Conservation (phyloP, 2,329 filamentous ascomycete species). For the Aspergillus nomiae region DNA sequence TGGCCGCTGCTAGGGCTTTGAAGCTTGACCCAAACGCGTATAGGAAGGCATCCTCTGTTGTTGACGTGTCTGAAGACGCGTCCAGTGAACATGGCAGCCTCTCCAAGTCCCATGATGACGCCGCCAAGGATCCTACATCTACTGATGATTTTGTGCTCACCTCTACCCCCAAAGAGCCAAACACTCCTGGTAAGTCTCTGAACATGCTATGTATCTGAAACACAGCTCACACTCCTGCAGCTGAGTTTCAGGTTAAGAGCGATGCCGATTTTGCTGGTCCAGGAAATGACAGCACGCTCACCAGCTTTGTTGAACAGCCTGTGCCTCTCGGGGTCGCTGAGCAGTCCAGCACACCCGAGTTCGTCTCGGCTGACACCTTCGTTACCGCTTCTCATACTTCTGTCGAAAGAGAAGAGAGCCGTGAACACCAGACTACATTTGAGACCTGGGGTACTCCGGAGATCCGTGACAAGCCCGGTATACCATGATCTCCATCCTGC, state of each 20-base stretch:
- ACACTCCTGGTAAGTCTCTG: conserved; percentile 2
- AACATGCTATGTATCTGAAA: background rate
- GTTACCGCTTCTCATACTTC: background rate
- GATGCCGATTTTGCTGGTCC: background rate
- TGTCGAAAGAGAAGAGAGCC: conserved; percentile 26
- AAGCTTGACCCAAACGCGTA: conserved; percentile 11
- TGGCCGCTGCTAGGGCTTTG: conserved; percentile 28
- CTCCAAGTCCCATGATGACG: background rate
- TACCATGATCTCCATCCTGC: background rate
- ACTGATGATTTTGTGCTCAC: background rate
- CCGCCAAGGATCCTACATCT: background rate
- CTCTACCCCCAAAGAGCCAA: background rate
- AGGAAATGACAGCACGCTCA: background rate
- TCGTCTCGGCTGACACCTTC: background rate
- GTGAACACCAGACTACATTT: conserved; percentile 34
- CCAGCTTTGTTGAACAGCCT: background rate
- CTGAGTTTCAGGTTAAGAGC: background rate
- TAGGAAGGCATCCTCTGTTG: conserved; percentile 4
- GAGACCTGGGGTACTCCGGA: conserved; percentile 33
- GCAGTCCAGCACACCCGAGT: background rate
- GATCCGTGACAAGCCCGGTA: conserved; percentile 31
- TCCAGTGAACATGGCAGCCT: conserved; percentile 7
- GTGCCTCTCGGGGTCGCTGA: background rate
- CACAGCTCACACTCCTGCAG: background rate
- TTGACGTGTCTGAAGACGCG: conserved; percentile 3